These are phyloP conservation scores for Phaffomyces opuntiae DNA, from an alignment of 805 yeast genomes.

Conservation along the genomic window DNA sequence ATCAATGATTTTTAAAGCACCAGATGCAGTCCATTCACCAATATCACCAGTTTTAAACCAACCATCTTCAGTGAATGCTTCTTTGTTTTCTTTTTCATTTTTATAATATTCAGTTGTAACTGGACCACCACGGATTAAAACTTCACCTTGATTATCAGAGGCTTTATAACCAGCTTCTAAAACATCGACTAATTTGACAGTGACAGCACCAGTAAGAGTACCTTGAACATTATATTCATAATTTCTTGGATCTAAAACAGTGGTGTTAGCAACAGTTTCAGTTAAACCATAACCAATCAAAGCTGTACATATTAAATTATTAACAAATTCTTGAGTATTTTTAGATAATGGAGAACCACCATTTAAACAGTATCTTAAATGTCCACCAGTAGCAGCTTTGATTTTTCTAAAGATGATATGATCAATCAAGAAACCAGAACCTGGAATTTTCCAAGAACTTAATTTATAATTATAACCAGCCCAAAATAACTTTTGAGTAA, in stretches of 20 bases:
- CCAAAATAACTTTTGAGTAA: slow-evolving; percentile 84
- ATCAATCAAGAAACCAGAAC: slow-evolving; percentile 59
- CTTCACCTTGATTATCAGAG: slow-evolving; percentile 88
- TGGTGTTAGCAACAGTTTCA: slow-evolving; percentile 88
- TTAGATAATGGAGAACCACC: slow-evolving; percentile 89
- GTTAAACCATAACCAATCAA: slow-evolving; percentile 94
- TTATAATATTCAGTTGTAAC: slow-evolving; percentile 74
- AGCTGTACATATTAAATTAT: slow-evolving; percentile 75
- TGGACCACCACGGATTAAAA: slow-evolving; percentile 68
- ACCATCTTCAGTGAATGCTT: slow-evolving; percentile 64
- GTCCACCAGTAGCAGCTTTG: slow-evolving; percentile 93
- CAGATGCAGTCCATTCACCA: slow-evolving; percentile 83
- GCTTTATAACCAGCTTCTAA: slow-evolving; percentile 89
- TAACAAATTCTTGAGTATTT: slow-evolving; percentile 76
- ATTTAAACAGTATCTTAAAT: slow-evolving; percentile 61
- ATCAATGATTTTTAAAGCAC: slow-evolving; percentile 79
- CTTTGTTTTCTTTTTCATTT: slow-evolving; percentile 74
- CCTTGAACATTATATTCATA: slow-evolving; percentile 78
- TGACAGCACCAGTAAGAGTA: slow-evolving; percentile 72
- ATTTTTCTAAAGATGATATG: slow-evolving; percentile 75
- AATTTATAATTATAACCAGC: slow-evolving; percentile 69
- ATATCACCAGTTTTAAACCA: slow-evolving; percentile 98
- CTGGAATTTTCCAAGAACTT: slow-evolving; percentile 65
- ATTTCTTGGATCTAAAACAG: slow-evolving; percentile 56
- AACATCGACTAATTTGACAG: slow-evolving; percentile 85